phyloP scores from a whole-genome alignment of 148 eudicot species.

The Rhododendron ferrugineum region DNA sequence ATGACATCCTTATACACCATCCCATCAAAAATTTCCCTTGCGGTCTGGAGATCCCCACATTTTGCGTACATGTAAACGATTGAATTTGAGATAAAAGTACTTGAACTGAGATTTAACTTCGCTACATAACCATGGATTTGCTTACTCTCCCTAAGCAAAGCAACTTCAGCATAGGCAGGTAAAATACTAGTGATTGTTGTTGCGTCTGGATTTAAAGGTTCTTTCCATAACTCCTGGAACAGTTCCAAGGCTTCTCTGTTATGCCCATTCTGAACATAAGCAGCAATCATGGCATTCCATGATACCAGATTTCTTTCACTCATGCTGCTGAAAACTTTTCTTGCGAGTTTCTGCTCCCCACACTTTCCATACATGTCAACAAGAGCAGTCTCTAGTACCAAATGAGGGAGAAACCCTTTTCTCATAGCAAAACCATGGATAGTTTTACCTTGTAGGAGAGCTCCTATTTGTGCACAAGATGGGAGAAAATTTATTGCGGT shows the following conservation, averaged over 20 bases:
- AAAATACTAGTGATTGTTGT: slow-evolving; percentile 42
- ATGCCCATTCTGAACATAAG: slow-evolving; percentile 45
- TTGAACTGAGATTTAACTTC: slow-evolving; percentile 20
- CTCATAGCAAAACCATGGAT: slow-evolving; percentile 49
- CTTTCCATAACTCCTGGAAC: slow-evolving; percentile 25
- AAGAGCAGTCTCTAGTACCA: slow-evolving; percentile 49
- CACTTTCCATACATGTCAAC: slow-evolving; percentile 64
- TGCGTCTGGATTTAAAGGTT: slow-evolving; percentile 43
- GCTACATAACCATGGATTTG: slow-evolving; percentile 52
- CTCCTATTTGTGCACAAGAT: slow-evolving; percentile 46
- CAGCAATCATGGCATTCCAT: slow-evolving; percentile 61
- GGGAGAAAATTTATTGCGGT: slow-evolving; percentile 59
- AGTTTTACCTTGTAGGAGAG: slow-evolving; percentile 38
- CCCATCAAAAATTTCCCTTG: slow-evolving; percentile 39
- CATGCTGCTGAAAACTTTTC: slow-evolving; percentile 33
- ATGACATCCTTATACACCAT: slow-evolving; percentile 45
- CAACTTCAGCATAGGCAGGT: slow-evolving; percentile 61
- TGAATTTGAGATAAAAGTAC: slow-evolving; percentile 44
- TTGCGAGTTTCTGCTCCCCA: slow-evolving; percentile 27
- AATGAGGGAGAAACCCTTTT: slow-evolving; percentile 36
- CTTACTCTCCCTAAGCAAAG: slow-evolving; percentile 46
- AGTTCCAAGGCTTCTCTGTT: slow-evolving; percentile 40
- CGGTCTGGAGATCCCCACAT: slow-evolving; percentile 57
- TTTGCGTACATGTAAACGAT: slow-evolving; percentile 58
- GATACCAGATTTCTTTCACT: slow-evolving; percentile 37